phyloP scores from a whole-genome alignment of 768 basidiomycete genomes.

The Trametes maxima region DNA sequence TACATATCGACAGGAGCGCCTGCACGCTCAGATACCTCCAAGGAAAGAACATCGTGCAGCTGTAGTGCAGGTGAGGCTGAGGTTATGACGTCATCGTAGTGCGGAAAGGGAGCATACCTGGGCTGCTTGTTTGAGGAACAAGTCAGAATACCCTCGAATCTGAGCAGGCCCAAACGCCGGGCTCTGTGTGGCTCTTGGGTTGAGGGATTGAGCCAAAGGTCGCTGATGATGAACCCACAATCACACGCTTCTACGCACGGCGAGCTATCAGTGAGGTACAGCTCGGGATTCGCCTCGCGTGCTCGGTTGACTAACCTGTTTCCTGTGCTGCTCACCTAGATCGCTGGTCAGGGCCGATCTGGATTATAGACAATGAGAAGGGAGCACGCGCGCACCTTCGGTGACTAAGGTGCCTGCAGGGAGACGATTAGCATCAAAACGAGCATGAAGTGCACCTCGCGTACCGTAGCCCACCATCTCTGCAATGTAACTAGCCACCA shows the following conservation, averaged over 20 bases:
- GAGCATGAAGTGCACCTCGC: neutral
- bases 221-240: no score
- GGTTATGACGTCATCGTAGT: neutral
- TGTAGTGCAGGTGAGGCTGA: neutral
- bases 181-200: no score
- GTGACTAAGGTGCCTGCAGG: slow-evolving; percentile 49
- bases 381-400: slow-evolving; percentile 31
- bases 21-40: slow-evolving; percentile 34
- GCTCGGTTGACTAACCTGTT: slow-evolving; percentile 41
- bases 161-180: no score
- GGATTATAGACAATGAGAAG: neutral
- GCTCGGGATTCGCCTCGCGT: no score
- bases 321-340: slow-evolving; percentile 38
- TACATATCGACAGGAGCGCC: slow-evolving; percentile 34
- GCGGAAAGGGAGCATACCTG: slow-evolving; percentile 37
- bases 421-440: neutral
- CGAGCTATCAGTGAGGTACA: no score
- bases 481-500: slow-evolving; percentile 39
- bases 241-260: no score
- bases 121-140: slow-evolving; percentile 57
- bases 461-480: slow-evolving; percentile 47
- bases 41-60: slow-evolving; percentile 28
- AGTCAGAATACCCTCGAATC: slow-evolving; percentile 28
- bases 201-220: no score
- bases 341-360: neutral